phyloP scores from a whole-genome alignment of 768 basidiomycete species.

The Leccinum truebloodii region DNA sequence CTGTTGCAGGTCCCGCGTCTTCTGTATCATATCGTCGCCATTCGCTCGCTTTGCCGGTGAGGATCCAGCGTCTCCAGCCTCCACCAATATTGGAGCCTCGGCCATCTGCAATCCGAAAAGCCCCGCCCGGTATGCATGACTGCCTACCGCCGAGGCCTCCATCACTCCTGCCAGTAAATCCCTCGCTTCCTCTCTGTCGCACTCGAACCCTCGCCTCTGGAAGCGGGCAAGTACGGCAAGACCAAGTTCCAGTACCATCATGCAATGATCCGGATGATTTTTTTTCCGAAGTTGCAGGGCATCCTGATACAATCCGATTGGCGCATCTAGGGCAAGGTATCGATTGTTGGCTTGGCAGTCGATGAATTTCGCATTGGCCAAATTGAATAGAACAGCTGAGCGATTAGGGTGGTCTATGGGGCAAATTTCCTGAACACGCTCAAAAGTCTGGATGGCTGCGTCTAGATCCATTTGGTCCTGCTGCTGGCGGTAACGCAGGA shows the following conservation, averaged over 20 bases:
- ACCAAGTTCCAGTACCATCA: background rate
- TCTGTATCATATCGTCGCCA: background rate
- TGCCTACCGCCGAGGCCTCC: background rate
- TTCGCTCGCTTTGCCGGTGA: background rate
- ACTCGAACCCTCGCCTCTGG: background rate
- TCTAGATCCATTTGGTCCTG: background rate
- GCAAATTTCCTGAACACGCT: background rate
- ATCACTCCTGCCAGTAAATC: background rate
- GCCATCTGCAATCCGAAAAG: no score
- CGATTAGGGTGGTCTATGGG: background rate
- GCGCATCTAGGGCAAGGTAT: background rate
- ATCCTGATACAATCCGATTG: background rate
- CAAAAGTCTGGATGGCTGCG: background rate
- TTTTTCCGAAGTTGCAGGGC: background rate
- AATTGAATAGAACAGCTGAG: background rate
- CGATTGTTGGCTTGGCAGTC: background rate
- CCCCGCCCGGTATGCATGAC: background rate
- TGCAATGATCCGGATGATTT: background rate
- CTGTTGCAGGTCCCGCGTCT: background rate
- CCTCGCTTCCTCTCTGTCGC: background rate
- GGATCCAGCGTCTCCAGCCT: background rate
- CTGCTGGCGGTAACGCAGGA: background rate
- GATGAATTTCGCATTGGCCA: background rate
- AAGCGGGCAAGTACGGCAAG: background rate
- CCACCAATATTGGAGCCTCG: no score